Conservation (phyloP, 179 eudicot species). For the Vitellaria paradoxa region DNA sequence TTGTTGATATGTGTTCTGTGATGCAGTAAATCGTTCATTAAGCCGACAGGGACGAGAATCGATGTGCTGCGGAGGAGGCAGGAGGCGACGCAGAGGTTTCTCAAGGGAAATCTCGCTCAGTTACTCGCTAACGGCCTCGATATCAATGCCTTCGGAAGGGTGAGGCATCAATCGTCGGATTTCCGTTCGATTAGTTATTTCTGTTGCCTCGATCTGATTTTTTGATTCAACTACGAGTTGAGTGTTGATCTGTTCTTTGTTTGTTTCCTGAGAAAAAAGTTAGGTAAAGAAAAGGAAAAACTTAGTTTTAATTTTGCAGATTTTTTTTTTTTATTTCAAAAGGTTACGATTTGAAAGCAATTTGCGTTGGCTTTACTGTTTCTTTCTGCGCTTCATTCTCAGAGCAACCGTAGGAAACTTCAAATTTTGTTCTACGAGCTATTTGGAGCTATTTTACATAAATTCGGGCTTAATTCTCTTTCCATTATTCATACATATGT, state of each 20-base stretch:
- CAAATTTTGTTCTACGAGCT: background rate
- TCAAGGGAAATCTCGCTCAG: conserved; percentile 68
- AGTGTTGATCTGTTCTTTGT: background rate
- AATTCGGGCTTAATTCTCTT: background rate
- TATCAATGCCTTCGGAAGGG: conserved; percentile 67
- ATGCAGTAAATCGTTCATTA: conserved; percentile 69
- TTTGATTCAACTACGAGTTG: background rate
- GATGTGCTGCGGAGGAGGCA: conserved; percentile 51
- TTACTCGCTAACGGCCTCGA: conserved; percentile 68
- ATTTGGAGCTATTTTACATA: background rate
- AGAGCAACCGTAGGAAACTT: background rate
- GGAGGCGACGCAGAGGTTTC: conserved; percentile 74
- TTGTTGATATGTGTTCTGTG: conserved; percentile 8
- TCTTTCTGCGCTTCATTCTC: background rate
- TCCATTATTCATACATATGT: background rate
- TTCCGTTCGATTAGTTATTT: background rate
- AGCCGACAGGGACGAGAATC: conserved; percentile 58
- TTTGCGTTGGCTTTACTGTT: background rate
- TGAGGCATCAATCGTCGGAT: conserved; percentile 12
- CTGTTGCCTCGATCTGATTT: background rate
- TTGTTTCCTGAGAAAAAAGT: background rate
- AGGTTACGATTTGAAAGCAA: background rate
- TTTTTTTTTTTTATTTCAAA: background rate
- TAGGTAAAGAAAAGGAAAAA: background rate
- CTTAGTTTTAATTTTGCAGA: background rate